Base-by-base conservation (phyloP, 2,329 filamentous ascomycete genomes). In the Furcasterigmium furcatum region DNA sequence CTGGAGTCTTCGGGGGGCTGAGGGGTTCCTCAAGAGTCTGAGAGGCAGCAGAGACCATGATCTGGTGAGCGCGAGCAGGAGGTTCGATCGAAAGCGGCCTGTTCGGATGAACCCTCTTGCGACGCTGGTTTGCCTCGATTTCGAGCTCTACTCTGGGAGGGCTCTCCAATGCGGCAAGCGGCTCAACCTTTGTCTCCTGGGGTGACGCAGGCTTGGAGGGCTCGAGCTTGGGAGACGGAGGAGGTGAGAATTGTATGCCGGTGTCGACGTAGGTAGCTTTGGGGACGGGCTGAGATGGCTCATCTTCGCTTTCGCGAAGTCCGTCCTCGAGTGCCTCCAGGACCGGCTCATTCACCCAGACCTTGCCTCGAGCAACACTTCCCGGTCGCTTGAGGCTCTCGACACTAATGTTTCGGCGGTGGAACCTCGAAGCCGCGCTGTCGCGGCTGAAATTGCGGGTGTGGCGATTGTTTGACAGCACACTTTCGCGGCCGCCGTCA, bases 161-260 rank as follows among this genome's bases (percentile, higher is more conserved):
- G 41, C 58, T 69, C 20, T 80, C 77, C 3, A 65, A 38, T 9
- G 76, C 71, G 9, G 61, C 58, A 3, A 65, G 58, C 3, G 65
- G 59, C 41, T 72, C 69, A 16, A 60, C 58, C 34, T 56, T 41
- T 47, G 58, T 16, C 30, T 50, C 41, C 46, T 79, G 74, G 3
- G 71, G 67, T 2, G 67, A 69, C 14, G 67, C 55, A 14, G 69
- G 61, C 53, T 72, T 70, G 41, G 53, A 54, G 1, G 72, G 63
- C 9, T 59, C 49, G 5, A 74, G 46, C 55, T 72, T 74, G 1
- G 89, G 89, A 3, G 90, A 95, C 4, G 85, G 77, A 2, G 89
- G 89, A 38, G 90, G 91, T 27, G 90, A 94, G 58, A 80, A 94
- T 62, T 96, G 91, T 25, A 89, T 76, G 4, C 84, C 88, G n/a